Evolutionary conservation across 768 basidiomycete genomes (phyloP).

Genomic region (Daedaleopsis sinensis): DNA sequence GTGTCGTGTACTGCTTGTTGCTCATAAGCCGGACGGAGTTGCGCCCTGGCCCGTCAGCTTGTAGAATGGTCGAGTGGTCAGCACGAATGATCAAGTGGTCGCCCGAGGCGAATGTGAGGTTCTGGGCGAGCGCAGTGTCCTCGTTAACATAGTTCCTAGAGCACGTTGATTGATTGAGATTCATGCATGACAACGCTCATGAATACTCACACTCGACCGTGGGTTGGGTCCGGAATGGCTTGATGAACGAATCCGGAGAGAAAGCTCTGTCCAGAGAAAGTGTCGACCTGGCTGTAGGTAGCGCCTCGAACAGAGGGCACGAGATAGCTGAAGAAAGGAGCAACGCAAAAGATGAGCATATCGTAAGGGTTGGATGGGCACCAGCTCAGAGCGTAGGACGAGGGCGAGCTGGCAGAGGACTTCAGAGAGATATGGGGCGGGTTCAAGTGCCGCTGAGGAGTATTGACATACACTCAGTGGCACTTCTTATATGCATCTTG

Average conservation of each 20-base stretch:
- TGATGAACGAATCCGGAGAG: slow-evolving; percentile 51
- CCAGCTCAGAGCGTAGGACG: too few species aligned
- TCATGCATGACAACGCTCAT: background rate
- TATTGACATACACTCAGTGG: too few species aligned
- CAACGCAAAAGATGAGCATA: background rate
- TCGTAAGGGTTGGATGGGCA: too few species aligned
- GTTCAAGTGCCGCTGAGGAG: too few species aligned
- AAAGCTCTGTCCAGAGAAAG: slow-evolving; percentile 38
- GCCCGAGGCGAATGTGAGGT: slow-evolving; percentile 59
- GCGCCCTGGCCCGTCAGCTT: slow-evolving; percentile 52
- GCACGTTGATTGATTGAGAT: too few species aligned
- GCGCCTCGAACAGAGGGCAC: slow-evolving; percentile 10
- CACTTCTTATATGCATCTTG: too few species aligned
- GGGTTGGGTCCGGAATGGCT: slow-evolving; percentile 60
- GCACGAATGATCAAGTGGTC: slow-evolving; percentile 58
- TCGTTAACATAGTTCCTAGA: slow-evolving; percentile 47
- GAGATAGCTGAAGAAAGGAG: slow-evolving; percentile 18
- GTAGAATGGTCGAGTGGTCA: slow-evolving; percentile 52
- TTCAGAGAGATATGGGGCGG: too few species aligned
- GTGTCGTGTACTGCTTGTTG: slow-evolving; percentile 53
- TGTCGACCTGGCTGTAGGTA: slow-evolving; percentile 25
- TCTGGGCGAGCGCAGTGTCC: slow-evolving; percentile 51
- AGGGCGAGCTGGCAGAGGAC: too few species aligned
- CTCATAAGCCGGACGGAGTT: slow-evolving; percentile 60
- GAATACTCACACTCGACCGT: slow-evolving; percentile 63